Evolutionary conservation across 2,329 filamentous ascomycete species (phyloP).

Genomic region (Aspergillus sclerotialis): DNA sequence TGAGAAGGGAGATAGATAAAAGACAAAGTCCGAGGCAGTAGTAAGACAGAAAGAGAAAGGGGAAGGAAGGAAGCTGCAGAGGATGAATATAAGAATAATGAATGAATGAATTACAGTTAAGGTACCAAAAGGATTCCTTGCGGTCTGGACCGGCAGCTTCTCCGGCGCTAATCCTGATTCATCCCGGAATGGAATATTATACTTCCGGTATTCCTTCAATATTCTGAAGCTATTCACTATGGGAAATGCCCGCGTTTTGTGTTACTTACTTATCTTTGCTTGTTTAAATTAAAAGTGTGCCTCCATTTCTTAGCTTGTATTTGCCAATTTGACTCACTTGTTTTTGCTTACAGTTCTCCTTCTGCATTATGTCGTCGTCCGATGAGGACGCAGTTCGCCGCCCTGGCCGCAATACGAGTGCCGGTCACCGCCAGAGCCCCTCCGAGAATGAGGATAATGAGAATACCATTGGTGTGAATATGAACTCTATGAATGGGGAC

Average conservation of each 20-base stretch:
- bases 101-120: neutral
- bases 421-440: constrained; percentile 15
- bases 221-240: too few relatives aligned
- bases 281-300: too few relatives aligned
- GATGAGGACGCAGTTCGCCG: constrained; percentile 32
- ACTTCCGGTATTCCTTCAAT: constrained; percentile 7
- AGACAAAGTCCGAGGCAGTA: constrained; percentile 7
- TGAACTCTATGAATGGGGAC: constrained; percentile 26
- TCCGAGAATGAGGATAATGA: constrained; percentile 16
- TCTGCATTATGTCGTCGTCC: constrained; percentile 31
- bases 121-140: neutral
- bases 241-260: too few relatives aligned
- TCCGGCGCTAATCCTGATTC: constrained; percentile 14
- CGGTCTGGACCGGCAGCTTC: constrained; percentile 15
- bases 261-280: too few relatives aligned
- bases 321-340: neutral
- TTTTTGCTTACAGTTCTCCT: constrained; percentile 1
- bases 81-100: too few relatives aligned
- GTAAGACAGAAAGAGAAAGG: constrained; percentile 3
- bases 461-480: constrained; percentile 14
- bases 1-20: too few relatives aligned
- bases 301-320: too few relatives aligned
- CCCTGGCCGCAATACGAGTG: constrained; percentile 21
- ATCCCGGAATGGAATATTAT: constrained; percentile 18
- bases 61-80: constrained; percentile 1